phyloP scores from a whole-genome alignment of 371 early-diverging fungal genomes.

The Funneliformis caledonium region DNA sequence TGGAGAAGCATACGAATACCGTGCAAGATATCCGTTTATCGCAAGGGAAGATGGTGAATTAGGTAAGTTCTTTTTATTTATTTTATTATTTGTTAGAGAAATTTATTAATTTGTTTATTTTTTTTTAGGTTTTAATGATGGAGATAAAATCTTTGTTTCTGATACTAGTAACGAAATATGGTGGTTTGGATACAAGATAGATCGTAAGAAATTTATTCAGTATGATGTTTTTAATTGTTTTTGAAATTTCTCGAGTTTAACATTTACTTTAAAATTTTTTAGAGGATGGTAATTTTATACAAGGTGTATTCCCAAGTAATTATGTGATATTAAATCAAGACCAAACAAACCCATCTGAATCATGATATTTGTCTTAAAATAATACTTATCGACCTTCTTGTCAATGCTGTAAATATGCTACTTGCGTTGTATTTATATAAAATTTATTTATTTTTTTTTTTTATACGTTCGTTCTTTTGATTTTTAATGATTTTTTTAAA shows the following conservation, averaged over 20 bases:
- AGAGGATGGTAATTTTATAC: conserved; percentile 52
- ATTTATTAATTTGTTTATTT: background rate
- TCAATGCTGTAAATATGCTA: too few relatives aligned
- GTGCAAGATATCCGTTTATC: conserved; percentile 76
- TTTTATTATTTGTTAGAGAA: background rate
- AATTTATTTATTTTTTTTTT: too few relatives aligned
- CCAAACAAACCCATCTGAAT: background rate
- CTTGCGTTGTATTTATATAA: too few relatives aligned
- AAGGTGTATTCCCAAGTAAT: conserved; percentile 82
- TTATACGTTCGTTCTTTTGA: too few relatives aligned
- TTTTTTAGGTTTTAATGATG: conserved; percentile 56
- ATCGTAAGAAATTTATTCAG: conserved; percentile 48
- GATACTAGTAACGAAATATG: conserved; percentile 82
- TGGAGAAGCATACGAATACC: conserved; percentile 53
- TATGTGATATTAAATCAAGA: conserved; percentile 56
- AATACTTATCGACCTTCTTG: background rate
- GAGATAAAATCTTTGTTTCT: conserved; percentile 76
- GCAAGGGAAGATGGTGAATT: conserved; percentile 80
- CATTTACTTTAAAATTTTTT: background rate
- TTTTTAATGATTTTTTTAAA: too few relatives aligned
- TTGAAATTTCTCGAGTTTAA: background rate
- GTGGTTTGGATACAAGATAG: conserved; percentile 81
- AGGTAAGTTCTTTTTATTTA: conserved; percentile 44
- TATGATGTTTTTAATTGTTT: background rate
- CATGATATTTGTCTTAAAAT: background rate